Conservation (phyloP, 495 filamentous ascomycete species). For the Penicillium bovifimosum region DNA sequence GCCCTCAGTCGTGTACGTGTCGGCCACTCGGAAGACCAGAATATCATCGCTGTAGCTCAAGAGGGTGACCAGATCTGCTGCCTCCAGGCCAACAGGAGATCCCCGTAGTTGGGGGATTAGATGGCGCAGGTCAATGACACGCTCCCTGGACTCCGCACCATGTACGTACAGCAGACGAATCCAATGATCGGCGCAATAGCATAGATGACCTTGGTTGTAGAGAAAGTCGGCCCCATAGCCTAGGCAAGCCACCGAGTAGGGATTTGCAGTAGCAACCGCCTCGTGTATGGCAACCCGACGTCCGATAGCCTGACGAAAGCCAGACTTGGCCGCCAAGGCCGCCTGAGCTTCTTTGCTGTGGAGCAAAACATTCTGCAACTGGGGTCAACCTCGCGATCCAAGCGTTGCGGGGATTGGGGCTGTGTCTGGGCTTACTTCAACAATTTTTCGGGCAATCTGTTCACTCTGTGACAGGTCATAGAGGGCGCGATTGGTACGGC, state of each 20-base stretch:
- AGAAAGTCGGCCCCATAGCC: constrained; percentile 57
- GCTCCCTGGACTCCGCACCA: constrained; percentile 43
- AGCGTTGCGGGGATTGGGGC: not conserved
- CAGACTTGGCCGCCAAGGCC: constrained; percentile 39
- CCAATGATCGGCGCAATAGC: constrained; percentile 50
- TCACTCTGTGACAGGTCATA: constrained; percentile 51
- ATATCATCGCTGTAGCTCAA: constrained; percentile 59
- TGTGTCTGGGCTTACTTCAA: constrained; percentile 45
- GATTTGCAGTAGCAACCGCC: constrained; percentile 56
- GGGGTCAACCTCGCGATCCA: constrained; percentile 8
- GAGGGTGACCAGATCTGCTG: constrained; percentile 47
- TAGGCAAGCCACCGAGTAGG: constrained; percentile 55
- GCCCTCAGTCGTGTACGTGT: constrained; percentile 31
- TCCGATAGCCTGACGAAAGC: constrained; percentile 52
- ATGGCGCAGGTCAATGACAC: constrained; percentile 51
- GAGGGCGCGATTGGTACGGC: constrained; percentile 49
- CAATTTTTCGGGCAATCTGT: constrained; percentile 53
- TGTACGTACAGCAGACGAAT: constrained; percentile 64
- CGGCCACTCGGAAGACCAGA: constrained; percentile 46
- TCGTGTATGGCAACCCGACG: constrained; percentile 55
- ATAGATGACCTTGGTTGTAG: constrained; percentile 58
- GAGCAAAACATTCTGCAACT: constrained; percentile 46
- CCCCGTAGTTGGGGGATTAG: constrained; percentile 36
- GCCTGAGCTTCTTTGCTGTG: constrained; percentile 53
- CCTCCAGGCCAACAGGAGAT: constrained; percentile 21